Base-by-base conservation (phyloP, 2,329 filamentous ascomycete species). In the Fusarium secorum region DNA sequence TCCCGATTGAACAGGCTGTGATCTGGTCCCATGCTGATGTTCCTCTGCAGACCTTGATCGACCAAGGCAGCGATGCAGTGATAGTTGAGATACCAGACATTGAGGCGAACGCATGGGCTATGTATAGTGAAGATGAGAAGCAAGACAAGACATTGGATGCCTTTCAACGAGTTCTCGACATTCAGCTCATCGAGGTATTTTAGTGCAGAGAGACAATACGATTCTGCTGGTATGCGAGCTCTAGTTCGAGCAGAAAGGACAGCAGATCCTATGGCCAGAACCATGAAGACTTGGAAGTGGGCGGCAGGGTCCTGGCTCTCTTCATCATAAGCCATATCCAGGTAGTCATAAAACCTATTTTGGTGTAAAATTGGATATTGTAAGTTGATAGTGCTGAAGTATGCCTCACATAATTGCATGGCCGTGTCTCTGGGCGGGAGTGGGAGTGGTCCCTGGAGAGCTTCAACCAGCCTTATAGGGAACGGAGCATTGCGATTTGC, bases 11-110 rank as follows among this genome's bases (percentile, higher is more conserved):
- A 66, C 0, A 85, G 67, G 0, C 85, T 84, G 4, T 88, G 80
- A 0, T 79, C 83, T 0, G 78, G 76, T 0, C 80, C 80, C 1
- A 79, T 78, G 2, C 81, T 83, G 11, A 87, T 81, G 54, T 86
- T 81, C 26, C 86, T 80, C 58, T 88, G 86, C 0, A 88, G 74
- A 0, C 86, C 86, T 3, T 88, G 71, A 46, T 88, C 86, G 5
- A 88, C 76, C 1, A 86, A 76, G 0, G 83, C 79, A 2, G 85
- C 85, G 14, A 88, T 78, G 41, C 85, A 87, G 64, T 87, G 86
- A 57, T 88, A 88, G 57, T 87, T 86, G 4, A 88, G 76, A 57
- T 86, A 85, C 86, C 86, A 88, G 1, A 86, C 78, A 60, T 86
- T 87, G 7, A 87, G 71, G 1, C 81, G 78, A 53, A 85, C 82